Evolutionary conservation across 2,329 filamentous ascomycete genomes (phyloP).

Genomic region (Pseudocercospora vitis): DNA sequence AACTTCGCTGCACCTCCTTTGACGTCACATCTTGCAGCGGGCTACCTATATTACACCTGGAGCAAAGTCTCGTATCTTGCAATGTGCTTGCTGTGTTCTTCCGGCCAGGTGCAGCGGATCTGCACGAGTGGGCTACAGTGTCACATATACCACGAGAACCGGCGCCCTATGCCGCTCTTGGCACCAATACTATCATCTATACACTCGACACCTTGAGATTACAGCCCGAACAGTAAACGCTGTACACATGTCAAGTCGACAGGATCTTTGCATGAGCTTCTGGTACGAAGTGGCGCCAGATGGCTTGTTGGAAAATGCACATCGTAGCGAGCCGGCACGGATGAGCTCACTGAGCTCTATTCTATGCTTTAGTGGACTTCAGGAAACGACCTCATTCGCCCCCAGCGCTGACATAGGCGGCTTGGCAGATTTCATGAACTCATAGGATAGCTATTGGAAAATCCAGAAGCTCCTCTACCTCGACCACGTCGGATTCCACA

Average conservation of each 20-base stretch:
- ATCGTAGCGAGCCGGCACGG: background rate
- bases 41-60: too few species aligned
- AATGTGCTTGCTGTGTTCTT: too few species aligned
- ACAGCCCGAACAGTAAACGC: background rate
- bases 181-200: too few species aligned
- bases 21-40: too few species aligned
- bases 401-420: background rate
- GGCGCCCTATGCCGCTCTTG: too few species aligned
- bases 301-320: background rate
- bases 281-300: background rate
- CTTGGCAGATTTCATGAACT: background rate
- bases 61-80: too few species aligned
- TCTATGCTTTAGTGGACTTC: background rate
- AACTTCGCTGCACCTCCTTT: background rate
- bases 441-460: background rate
- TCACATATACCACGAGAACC: too few species aligned
- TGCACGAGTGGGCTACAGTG: too few species aligned
- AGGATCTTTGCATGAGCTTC: background rate
- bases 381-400: background rate
- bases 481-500: background rate
- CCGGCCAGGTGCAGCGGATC: too few species aligned
- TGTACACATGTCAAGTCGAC: background rate
- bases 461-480: background rate
- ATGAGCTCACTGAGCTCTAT: background rate
- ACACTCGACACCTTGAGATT: too few species aligned